Evolutionary conservation across 352 stramenopile species (phyloP), one percentile per base, ranked within the genome.

Genomic region (Pythium apleroticum): DNA sequence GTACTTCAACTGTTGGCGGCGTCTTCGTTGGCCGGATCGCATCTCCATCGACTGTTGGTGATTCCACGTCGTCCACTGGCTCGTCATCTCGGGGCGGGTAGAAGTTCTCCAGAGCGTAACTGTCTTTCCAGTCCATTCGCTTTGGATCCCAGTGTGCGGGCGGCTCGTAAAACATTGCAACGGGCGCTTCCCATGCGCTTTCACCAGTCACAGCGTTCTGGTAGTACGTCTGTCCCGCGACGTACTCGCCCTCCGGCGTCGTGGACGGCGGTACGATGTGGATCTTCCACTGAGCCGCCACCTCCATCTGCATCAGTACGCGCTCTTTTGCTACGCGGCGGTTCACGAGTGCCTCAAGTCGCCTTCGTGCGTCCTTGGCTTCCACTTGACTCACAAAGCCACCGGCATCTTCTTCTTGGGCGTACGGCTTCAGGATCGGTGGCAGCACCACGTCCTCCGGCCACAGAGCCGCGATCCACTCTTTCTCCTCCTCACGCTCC

Each of bases 381-480:
- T 54, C 33, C 17, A 78, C 19, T 20, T 87, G 63, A 33, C 67
- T 72, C 24, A 81, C 68, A 12, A 74, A 57, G 15, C 28, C 8
- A 22, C 9, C 37, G 1, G 30, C 15, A 8, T 37, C 28, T 3
- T 33, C 27, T 33, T 59, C 45, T 11, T 28, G 35, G 7, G 25
- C 77, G 50, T 79, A 78, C 8, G 69, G 61, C 35, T 77, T 55
- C 11, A 93, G 63, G 7, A 93, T 62, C 3, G 85, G 89, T 0
- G 83, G 84, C 19, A 89, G 71, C 8, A 84, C 78, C 22, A 78
- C 65, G 14, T 66, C 69, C 11, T 84, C 69, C 0, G 85, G 85
- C 85, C 85, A 93, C n/a, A 91, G 65, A 25, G 72, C 57, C 5
- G 69, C 69, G 5, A 93, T 63, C 82, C 81, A 91, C 61, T 89